Evolutionary conservation across 208 protist genomes (phyloP).

Genomic region (Wallacemonas sp.): DNA sequence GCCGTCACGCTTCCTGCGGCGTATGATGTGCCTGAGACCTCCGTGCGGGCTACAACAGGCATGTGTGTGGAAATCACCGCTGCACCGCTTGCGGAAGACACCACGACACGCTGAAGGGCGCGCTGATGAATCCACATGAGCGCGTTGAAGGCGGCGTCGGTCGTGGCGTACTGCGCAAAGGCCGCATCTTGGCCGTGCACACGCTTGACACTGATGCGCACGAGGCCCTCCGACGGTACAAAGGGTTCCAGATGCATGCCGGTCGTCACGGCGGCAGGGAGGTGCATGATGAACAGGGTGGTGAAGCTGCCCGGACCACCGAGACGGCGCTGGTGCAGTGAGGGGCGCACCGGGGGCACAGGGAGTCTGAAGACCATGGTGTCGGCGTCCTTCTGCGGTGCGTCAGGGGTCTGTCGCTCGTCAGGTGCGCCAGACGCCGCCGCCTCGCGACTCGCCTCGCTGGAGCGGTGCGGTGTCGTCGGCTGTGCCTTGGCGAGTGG

Average conservation of each 20-base stretch:
- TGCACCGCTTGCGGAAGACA: constrained; percentile 13
- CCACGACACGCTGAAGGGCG: constrained; percentile 17
- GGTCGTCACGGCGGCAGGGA: constrained; percentile 42
- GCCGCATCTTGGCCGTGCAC: constrained; percentile 36
- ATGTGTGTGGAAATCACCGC: too few relatives aligned
- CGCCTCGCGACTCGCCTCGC: too few relatives aligned
- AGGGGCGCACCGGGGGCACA: neutral
- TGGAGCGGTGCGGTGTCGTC: neutral
- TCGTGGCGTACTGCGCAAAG: constrained; percentile 56
- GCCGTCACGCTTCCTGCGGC: too few relatives aligned
- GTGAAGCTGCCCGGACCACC: neutral
- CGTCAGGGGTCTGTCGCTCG: neutral
- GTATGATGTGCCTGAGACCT: too few relatives aligned
- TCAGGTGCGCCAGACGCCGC: too few relatives aligned
- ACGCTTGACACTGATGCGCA: constrained; percentile 45
- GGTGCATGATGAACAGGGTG: constrained; percentile 54
- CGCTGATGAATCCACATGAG: constrained; percentile 50
- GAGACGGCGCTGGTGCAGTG: neutral
- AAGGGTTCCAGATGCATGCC: constrained; percentile 30
- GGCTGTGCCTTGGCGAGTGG: too few relatives aligned
- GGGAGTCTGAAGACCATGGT: neutral
- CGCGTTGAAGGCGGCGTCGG: constrained; percentile 24
- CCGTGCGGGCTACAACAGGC: too few relatives aligned
- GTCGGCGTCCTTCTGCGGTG: neutral
- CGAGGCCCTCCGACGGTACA: constrained; percentile 49